Base-by-base conservation (phyloP, 1,284 basidiomycete species). In the Moniliophthora roreri region DNA sequence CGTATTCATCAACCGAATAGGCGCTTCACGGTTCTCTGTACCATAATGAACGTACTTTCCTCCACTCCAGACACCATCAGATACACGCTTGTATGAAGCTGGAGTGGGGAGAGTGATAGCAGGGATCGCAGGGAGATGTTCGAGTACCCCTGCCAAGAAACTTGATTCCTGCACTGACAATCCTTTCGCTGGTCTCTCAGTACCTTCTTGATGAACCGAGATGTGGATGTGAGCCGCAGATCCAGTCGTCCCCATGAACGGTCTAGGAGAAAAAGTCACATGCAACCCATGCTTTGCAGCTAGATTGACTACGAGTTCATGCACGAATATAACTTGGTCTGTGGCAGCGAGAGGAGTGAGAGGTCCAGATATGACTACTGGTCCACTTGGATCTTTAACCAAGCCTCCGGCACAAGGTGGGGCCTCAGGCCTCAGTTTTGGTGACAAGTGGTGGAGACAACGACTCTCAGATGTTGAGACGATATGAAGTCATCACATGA, bases 1-100 rank as follows among this genome's bases (percentile, higher is more conserved):
- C 2, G 74, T 68, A 45, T 82, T 85, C 52, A 78, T 78, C 21
- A 87, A 66, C 3, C 87, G 82, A 6, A 90, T 63, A 1, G 85
- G 81, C 0, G 76, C 71, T 63, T 89, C 87, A 48, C 82, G 79
- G 65, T 87, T 86, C 52, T 89, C 83, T 2, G 76, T 75, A 0
- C 87, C 88, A 85, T 85, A 89, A 54, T 69, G 75, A 39, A 82
- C 75, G 63, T 81, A 87, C 0, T 85, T 89, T 5, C 87, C 87
- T 24, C 88, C 85, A 1, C 81, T 77, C 84, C 84, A 87, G 20
- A 79, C 75, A 2, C 84, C 84, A 60, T 90, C 87, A 4, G 53
- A 48, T 66, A 89, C 75, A 10, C 88, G 80, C 16, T 71, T 69
- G 64, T 87, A 91, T 0, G 87, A 89, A 0, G 81, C 76, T 0